Percentiles rank a stretch among this genome's conserved stretches.
phyloP scores from a whole-genome alignment of 805 yeast genomes.

The Kuraishia molischiana region DNA sequence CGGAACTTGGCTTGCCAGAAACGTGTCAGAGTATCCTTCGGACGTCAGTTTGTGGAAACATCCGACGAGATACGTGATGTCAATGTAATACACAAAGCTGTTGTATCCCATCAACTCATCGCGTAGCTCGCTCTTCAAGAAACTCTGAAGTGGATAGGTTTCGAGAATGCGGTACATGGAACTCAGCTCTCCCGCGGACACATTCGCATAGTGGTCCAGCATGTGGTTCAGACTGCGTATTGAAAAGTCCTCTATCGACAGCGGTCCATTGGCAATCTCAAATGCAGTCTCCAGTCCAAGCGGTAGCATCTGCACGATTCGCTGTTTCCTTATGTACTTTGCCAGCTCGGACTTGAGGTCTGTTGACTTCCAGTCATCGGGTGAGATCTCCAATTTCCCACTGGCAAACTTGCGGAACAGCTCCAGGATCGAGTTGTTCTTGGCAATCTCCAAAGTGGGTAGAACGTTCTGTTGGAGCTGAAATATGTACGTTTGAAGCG shows the following conservation, averaged over 20 bases:
- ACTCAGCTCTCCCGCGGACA: slow-evolving; percentile 1
- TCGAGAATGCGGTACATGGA: background rate
- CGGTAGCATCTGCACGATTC: slow-evolving; percentile 17
- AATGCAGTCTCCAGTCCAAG: slow-evolving; percentile 13
- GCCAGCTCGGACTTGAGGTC: slow-evolving; percentile 8
- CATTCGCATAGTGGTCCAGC: slow-evolving; percentile 7
- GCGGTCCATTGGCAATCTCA: slow-evolving; percentile 10
- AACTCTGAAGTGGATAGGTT: slow-evolving; percentile 5
- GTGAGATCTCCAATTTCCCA: slow-evolving; percentile 6
- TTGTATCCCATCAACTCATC: background rate
- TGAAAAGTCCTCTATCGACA: slow-evolving; percentile 10
- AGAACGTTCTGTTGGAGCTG: slow-evolving; percentile 11
- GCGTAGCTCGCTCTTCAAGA: background rate
- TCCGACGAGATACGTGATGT: background rate
- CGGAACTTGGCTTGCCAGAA: background rate
- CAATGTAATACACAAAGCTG: background rate
- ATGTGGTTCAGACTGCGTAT: slow-evolving; percentile 12
- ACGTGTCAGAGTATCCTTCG: background rate
- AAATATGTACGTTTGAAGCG: slow-evolving; percentile 13
- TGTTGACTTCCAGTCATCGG: background rate
- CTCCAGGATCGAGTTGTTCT: slow-evolving; percentile 9
- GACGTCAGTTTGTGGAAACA: background rate
- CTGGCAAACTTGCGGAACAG: slow-evolving; percentile 12
- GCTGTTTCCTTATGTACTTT: slow-evolving; percentile 14
- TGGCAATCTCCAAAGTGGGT: slow-evolving; percentile 14